A percentile compares a stretch with the other conserved stretches of the same genome.
Conservation (phyloP, 306 rosid species). For the Pterocarpus macrocarpus region DNA sequence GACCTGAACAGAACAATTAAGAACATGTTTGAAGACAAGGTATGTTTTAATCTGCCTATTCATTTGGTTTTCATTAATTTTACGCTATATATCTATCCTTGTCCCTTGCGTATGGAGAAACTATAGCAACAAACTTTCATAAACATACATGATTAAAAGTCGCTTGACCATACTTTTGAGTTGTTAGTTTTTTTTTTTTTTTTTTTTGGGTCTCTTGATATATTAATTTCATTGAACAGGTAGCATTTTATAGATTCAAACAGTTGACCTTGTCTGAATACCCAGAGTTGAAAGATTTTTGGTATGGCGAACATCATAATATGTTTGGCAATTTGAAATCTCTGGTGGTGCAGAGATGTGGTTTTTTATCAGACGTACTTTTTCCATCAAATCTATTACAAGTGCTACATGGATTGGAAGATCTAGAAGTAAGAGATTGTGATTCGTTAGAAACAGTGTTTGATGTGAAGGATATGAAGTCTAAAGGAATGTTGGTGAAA, state of each 20-base stretch:
- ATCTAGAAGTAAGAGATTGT: conserved; percentile 5
- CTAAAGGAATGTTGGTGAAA: neutral
- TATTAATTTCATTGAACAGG: neutral
- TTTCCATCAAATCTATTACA: conserved; percentile 1
- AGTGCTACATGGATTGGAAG: conserved; percentile 1
- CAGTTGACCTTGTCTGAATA: no score
- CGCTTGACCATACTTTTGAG: no score
- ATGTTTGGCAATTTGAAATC: no score
- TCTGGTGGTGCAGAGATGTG: no score
- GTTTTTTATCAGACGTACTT: conserved; percentile 17
- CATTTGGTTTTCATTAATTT: neutral
- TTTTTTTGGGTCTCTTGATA: neutral
- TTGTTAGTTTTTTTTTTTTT: no score
- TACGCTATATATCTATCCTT: neutral
- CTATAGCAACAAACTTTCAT: neutral
- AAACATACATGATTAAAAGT: neutral
- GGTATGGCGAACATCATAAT: no score
- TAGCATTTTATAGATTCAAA: no score
- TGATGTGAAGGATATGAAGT: conserved; percentile 3
- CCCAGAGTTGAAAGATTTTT: no score
- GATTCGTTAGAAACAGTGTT: conserved; percentile 21
- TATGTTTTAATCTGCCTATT: neutral
- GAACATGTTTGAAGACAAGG: neutral
- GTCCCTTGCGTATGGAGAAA: neutral
- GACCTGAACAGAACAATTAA: neutral